Percentiles rank a stretch among this genome's conserved stretches.
Conservation (phyloP, 495 filamentous ascomycete species). For the Neurospora terricola region DNA sequence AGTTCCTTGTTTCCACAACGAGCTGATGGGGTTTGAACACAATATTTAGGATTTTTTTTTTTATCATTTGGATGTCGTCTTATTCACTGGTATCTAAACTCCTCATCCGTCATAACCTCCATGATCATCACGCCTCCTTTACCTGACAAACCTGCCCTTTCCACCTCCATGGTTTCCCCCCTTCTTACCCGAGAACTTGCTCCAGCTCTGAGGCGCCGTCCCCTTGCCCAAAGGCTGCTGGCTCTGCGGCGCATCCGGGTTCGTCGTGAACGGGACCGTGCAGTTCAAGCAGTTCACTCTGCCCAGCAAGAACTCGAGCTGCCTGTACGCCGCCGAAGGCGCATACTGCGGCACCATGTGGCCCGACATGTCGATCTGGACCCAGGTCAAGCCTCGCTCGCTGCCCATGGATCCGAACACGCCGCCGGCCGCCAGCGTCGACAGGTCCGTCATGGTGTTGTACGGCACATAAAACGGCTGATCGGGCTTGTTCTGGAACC, state of each 20-base stretch:
- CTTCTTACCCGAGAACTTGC: not conserved
- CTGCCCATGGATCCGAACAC: slow-evolving; percentile 51
- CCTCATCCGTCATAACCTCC: not conserved
- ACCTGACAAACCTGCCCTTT: not conserved
- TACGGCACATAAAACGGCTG: slow-evolving; percentile 59
- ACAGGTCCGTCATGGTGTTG: slow-evolving; percentile 31
- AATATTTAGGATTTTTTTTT: not conserved
- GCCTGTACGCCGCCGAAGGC: slow-evolving; percentile 53
- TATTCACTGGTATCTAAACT: not conserved
- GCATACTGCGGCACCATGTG: slow-evolving; percentile 60
- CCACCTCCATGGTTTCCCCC: not conserved
- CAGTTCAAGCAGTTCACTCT: slow-evolving; percentile 37
- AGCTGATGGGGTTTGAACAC: not conserved
- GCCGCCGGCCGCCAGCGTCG: slow-evolving; percentile 39
- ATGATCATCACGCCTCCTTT: not conserved
- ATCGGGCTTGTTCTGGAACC: slow-evolving; percentile 50
- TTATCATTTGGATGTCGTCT: not conserved
- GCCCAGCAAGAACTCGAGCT: slow-evolving; percentile 59
- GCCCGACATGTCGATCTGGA: slow-evolving; percentile 47
- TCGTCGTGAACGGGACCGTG: slow-evolving; percentile 22
- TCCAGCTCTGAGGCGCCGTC: slow-evolving; percentile 23
- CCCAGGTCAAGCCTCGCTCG: slow-evolving; percentile 62
- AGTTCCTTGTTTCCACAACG: not conserved
- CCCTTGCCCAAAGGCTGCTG: slow-evolving; percentile 15
- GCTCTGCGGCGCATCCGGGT: slow-evolving; percentile 12